Percentiles rank a stretch among this genome's conserved stretches.
phyloP scores from a whole-genome alignment of 2,329 filamentous ascomycete species.

The Neurospora sp. region DNA sequence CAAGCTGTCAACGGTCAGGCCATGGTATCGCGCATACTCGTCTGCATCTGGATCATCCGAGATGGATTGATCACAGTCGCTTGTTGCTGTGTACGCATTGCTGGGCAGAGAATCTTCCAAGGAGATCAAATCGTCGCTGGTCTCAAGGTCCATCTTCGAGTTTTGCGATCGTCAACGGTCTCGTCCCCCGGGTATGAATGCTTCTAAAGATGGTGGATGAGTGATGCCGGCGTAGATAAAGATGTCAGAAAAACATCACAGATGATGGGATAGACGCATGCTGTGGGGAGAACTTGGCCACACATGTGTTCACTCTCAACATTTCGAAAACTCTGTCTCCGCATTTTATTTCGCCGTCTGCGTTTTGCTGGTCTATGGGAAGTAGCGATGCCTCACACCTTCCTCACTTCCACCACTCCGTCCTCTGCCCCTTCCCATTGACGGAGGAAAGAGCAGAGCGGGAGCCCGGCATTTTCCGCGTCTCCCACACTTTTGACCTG shows the following conservation, averaged over 20 bases:
- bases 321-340: background rate
- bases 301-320: background rate
- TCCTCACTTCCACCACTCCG: background rate
- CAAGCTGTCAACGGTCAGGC: slow-evolving; percentile 13
- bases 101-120: slow-evolving; percentile 8
- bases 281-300: background rate
- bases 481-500: background rate
- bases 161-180: background rate
- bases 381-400: background rate
- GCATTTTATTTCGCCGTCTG: background rate
- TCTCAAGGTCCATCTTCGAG: slow-evolving; percentile 7
- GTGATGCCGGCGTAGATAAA: background rate
- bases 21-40: slow-evolving; percentile 13
- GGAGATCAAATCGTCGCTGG: slow-evolving; percentile 7
- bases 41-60: slow-evolving; percentile 4
- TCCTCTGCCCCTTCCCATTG: background rate
- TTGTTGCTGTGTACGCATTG: background rate
- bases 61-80: background rate
- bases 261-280: background rate
- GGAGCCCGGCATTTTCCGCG: background rate
- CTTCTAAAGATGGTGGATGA: background rate
- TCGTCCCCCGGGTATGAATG: background rate
- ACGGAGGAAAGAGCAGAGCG: background rate
- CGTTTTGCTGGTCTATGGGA: background rate
- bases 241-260: background rate